Percentiles rank a stretch among this genome's conserved stretches.
Evolutionary conservation across 2,329 filamentous ascomycete species (phyloP).

Genomic region (Aaosphaeria arxii): DNA sequence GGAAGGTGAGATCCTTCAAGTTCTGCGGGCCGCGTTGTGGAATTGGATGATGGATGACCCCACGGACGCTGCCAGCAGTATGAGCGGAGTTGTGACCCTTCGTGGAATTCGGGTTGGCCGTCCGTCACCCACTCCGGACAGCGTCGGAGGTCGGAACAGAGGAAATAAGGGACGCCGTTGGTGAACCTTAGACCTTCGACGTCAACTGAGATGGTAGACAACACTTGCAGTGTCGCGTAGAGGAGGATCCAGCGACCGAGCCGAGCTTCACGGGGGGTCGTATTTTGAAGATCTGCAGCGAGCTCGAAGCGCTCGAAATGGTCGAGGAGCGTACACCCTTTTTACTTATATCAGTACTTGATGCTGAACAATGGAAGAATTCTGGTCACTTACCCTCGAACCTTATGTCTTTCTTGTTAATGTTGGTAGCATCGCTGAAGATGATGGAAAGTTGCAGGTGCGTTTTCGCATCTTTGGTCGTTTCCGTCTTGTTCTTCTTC

Average conservation of each 20-base stretch:
- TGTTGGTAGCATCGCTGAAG: constrained; percentile 41
- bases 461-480: constrained; percentile 35
- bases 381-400: constrained; percentile 27
- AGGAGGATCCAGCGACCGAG: constrained; percentile 45
- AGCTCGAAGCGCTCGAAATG: constrained; percentile 42
- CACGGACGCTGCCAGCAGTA: constrained; percentile 37
- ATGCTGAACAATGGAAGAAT: background rate
- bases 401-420: constrained; percentile 35
- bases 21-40: constrained; percentile 21
- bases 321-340: constrained; percentile 37
- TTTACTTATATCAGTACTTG: constrained; percentile 10
- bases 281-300: constrained; percentile 25
- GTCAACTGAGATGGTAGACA: constrained; percentile 42
- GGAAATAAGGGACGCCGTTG: constrained; percentile 38
- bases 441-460: constrained; percentile 39
- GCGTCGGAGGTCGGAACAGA: constrained; percentile 37
- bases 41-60: constrained; percentile 16
- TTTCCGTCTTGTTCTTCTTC: constrained; percentile 35
- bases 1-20: constrained; percentile 19
- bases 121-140: constrained; percentile 37
- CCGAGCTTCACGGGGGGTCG: constrained; percentile 39
- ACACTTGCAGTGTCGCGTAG: constrained; percentile 41
- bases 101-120: constrained; percentile 20
- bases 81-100: constrained; percentile 27
- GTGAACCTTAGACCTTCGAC: constrained; percentile 36